These are phyloP conservation scores for Adiantum capillusveneris DNA, from an alignment of 75 land plant species.

Conservation along the genomic window DNA sequence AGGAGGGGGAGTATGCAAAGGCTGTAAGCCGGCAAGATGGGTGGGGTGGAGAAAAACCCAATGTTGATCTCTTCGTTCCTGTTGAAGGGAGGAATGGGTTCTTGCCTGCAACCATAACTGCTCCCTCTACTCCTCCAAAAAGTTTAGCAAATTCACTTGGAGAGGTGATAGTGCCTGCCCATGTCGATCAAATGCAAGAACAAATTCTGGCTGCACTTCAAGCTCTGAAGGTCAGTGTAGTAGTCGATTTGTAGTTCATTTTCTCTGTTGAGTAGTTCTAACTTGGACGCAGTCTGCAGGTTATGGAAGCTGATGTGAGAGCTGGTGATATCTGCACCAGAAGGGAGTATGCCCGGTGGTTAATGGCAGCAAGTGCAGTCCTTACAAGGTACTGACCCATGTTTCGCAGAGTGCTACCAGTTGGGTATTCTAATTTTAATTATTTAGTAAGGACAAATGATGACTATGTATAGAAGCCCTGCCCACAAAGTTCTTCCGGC, in stretches of 20 bases:
- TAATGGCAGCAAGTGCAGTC: slow-evolving; percentile 71
- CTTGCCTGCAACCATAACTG: slow-evolving; percentile 11
- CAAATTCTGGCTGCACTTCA: slow-evolving; percentile 89
- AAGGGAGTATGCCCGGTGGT: slow-evolving; percentile 96
- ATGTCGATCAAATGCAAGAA: slow-evolving; percentile 68
- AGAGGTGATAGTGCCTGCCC: slow-evolving; percentile 75
- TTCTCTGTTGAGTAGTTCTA: no score
- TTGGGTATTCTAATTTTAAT: no score
- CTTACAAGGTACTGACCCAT: slow-evolving; percentile 54
- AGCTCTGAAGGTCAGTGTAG: slow-evolving; percentile 76
- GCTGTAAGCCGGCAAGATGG: background rate
- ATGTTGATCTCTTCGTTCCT: background rate
- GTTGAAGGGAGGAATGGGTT: background rate
- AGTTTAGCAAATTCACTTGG: slow-evolving; percentile 46
- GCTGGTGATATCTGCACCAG: slow-evolving; percentile 81
- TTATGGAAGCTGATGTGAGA: slow-evolving; percentile 66
- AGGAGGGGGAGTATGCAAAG: background rate
- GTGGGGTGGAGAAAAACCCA: no score
- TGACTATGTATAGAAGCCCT: slow-evolving; percentile 40
- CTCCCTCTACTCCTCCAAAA: slow-evolving; percentile 33
- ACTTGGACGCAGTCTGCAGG: slow-evolving; percentile 28
- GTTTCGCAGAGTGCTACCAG: background rate
- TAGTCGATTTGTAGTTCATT: no score
- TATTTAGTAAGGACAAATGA: no score
- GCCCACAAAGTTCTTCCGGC: slow-evolving; percentile 89